Evolutionary conservation across 352 stramenopile species (phyloP).

Genomic region (Blastocystis sp.): DNA sequence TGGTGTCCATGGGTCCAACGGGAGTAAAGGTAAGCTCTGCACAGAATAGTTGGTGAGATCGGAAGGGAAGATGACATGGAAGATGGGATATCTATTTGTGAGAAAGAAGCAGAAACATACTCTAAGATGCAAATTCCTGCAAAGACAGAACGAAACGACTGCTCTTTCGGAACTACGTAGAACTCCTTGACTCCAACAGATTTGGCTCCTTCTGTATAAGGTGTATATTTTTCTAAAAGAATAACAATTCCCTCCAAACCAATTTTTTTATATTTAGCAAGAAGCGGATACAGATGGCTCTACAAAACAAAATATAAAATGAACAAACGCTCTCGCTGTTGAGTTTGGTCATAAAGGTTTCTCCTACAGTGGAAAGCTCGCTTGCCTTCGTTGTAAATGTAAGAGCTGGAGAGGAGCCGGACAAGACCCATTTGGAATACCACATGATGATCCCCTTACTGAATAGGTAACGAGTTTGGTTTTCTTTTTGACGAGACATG

Average conservation of each 20-base stretch:
- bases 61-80: conserved; percentile 32
- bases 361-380: background rate
- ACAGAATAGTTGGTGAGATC: conserved; percentile 20
- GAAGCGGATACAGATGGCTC: conserved; percentile 33
- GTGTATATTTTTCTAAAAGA: conserved; percentile 18
- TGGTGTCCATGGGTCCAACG: background rate
- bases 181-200: background rate
- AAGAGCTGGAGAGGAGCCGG: background rate
- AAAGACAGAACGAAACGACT: background rate
- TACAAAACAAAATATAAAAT: background rate
- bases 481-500: conserved; percentile 36
- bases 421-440: conserved; percentile 24
- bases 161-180: background rate
- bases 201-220: background rate
- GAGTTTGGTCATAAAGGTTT: background rate
- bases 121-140: conserved; percentile 1
- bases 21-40: background rate
- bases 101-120: background rate
- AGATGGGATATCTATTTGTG: conserved; percentile 14
- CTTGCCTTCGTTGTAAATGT: background rate
- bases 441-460: conserved; percentile 42
- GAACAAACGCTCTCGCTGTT: background rate
- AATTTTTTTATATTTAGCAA: background rate
- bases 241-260: background rate
- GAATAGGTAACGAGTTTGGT: conserved; percentile 23